Evolutionary conservation across 1,284 basidiomycete genomes (phyloP), one percentile per base, ranked within the genome.

Genomic region (Leccinum solheimii): DNA sequence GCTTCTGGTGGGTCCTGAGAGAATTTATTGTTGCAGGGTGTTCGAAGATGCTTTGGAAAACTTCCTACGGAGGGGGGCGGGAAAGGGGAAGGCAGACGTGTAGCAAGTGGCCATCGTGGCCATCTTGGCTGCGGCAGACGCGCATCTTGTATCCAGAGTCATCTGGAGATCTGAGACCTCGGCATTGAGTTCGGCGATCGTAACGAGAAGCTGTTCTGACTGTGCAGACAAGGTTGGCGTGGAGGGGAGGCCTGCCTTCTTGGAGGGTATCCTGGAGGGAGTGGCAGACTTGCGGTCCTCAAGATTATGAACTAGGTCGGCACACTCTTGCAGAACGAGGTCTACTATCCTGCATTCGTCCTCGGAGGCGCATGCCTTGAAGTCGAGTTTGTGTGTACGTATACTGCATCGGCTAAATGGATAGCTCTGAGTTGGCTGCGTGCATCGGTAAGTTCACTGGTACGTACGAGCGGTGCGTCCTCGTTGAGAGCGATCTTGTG

Each of bases 51-150:
- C 82, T 73, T 95, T 93, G 3, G 92, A 93, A 74, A 95, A 95
- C 68, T 88, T 91, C 91, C 91, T 92, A 64, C 10, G 40, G 23
- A 32, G 40, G 5, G 1, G 1, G 27, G 23, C 1, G 16, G 1
- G 4, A 21, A 5, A 26, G 4, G 3, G n/a, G 57, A 30, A 2
- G 49, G 77, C 83, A 60, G 68, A 92, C 93, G 95, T 95, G 74
- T 95, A 95, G 54, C 92, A 83, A 58, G 92, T 88, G 32, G 95
- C 92, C 81, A 95, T 92, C 69, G 92, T 88, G 32, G 95, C 92
- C 81, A 95, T 92, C 69, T 88, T 91, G 11, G 90, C 87, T 1
- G 93, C 92, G 2, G 78, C 72, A 1, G 72, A 70, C 50, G 78
- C 77, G 38, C 77, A 77, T 67, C 86, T 85, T 14, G 81, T 80